phyloP scores from a whole-genome alignment of 768 basidiomycete genomes.

The Psilocybe cubensis region DNA sequence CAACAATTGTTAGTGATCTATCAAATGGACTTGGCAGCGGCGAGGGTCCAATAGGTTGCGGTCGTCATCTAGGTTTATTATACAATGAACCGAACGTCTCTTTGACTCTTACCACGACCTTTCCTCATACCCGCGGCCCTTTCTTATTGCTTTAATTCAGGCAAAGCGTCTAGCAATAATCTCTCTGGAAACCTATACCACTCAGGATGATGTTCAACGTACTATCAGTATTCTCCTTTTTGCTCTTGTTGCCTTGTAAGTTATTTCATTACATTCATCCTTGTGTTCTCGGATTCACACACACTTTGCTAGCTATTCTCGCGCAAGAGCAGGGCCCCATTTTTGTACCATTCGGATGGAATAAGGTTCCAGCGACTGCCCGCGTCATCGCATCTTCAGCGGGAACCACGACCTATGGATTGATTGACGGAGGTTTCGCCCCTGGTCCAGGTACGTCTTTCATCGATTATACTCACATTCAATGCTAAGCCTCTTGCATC shows the following conservation, averaged over 20 bases:
- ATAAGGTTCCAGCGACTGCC: conserved; percentile 13
- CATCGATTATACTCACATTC: neutral
- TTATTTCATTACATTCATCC: neutral
- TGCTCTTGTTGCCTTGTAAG: neutral
- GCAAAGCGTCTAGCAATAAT: too few species aligned
- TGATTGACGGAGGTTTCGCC: conserved; percentile 16
- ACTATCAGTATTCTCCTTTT: neutral
- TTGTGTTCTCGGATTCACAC: neutral
- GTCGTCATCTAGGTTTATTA: neutral
- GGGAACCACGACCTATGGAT: conserved; percentile 18
- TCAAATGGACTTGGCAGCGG: neutral
- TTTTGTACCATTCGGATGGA: conserved; percentile 25
- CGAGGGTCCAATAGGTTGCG: neutral
- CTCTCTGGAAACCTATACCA: too few species aligned
- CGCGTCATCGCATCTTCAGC: conserved; percentile 11
- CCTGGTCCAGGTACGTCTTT: conserved; percentile 20
- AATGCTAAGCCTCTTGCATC: neutral
- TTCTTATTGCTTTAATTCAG: too few species aligned
- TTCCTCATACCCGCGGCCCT: neutral
- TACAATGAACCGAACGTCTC: neutral
- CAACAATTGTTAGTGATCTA: neutral
- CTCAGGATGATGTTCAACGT: neutral
- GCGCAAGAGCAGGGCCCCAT: conserved; percentile 21
- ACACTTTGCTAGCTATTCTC: conserved; percentile 3
- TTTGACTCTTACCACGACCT: neutral